These are phyloP conservation scores for Linum trigynum DNA, from an alignment of 345 rosid species.

Conservation along the genomic window DNA sequence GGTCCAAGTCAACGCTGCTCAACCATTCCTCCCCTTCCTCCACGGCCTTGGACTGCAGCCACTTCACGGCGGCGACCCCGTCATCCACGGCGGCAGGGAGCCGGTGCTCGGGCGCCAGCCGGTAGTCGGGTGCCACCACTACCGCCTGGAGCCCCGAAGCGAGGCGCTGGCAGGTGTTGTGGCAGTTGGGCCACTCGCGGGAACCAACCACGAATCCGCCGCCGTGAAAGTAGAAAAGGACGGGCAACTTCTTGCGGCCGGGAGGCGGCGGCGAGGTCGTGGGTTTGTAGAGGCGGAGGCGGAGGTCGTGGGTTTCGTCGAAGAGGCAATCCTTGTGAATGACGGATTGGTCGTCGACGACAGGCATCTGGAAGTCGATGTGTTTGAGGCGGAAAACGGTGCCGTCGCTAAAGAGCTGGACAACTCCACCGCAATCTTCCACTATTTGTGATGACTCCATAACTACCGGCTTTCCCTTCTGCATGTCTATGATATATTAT, in stretches of 20 bases:
- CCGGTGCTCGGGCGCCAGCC: constrained; percentile 72
- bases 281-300: constrained; percentile 65
- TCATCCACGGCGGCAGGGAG: constrained; percentile 78
- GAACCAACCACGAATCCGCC: constrained; percentile 88
- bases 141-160: constrained; percentile 51
- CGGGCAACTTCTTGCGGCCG: neutral
- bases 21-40: constrained; percentile 30
- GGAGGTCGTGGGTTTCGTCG: constrained; percentile 37
- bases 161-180: constrained; percentile 56
- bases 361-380: constrained; percentile 20
- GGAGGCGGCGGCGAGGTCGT: neutral
- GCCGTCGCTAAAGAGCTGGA: constrained; percentile 57
- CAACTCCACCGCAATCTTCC: constrained; percentile 59
- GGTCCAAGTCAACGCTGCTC: constrained; percentile 41
- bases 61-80: constrained; percentile 6
- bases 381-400: constrained; percentile 36
- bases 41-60: neutral
- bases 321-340: constrained; percentile 46
- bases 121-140: constrained; percentile 59
- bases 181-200: constrained; percentile 59
- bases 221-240: constrained; percentile 45
- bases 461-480: too few relatives aligned
- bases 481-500: too few relatives aligned
- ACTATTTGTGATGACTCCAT: constrained; percentile 10
- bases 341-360: constrained; percentile 28